Evolutionary conservation across 306 rosid species (phyloP).

Genomic region (Quercus aquifolioides): DNA sequence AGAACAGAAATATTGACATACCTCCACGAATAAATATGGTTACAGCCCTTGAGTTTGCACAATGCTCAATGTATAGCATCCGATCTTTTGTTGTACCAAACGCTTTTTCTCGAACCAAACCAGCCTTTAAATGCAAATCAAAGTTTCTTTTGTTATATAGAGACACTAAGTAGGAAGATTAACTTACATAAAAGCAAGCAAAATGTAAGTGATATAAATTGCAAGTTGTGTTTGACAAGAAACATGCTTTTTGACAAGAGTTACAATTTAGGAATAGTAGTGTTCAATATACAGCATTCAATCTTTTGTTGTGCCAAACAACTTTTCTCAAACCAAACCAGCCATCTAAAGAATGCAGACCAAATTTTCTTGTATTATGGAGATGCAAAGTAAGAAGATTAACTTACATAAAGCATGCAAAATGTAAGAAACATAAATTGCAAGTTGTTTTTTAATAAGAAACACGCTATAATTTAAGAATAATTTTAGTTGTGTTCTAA

Average conservation of each 20-base stretch:
- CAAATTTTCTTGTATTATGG: background rate
- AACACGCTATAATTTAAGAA: background rate
- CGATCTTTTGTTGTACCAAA: constrained; percentile 98
- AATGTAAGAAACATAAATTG: background rate
- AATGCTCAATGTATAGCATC: constrained; percentile 93
- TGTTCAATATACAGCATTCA: constrained; percentile 94
- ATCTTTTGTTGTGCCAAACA: constrained; percentile 95
- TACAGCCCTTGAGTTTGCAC: constrained; percentile 97
- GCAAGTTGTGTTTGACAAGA: background rate
- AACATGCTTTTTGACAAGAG: background rate
- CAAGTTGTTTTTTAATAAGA: background rate
- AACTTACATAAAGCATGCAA: background rate
- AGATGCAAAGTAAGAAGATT: background rate
- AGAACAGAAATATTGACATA: constrained; percentile 21
- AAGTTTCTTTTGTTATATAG: background rate
- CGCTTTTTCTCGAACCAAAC: constrained; percentile 86
- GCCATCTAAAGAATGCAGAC: constrained; percentile 39
- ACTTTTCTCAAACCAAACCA: constrained; percentile 89
- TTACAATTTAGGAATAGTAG: background rate
- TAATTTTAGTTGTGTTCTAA: background rate
- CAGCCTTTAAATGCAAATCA: constrained; percentile 56
- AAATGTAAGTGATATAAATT: background rate
- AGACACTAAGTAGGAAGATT: background rate
- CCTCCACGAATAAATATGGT: constrained; percentile 95
- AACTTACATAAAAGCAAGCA: background rate